A percentile compares a stretch with the other conserved stretches of the same genome.
These are phyloP conservation scores for Hemerocallis citrina DNA, from an alignment of 106 monocot species.

Conservation along the genomic window DNA sequence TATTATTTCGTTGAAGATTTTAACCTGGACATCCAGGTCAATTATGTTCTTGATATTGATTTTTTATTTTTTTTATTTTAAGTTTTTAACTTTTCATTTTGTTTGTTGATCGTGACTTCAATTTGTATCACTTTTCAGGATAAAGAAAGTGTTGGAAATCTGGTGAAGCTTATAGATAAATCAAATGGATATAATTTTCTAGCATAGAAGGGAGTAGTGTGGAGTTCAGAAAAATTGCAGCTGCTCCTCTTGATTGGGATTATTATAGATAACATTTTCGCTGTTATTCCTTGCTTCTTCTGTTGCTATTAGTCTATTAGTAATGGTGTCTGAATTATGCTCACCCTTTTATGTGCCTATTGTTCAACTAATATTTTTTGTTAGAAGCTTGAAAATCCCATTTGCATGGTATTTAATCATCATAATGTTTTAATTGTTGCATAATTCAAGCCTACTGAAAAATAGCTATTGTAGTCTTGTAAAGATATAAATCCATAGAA, in stretches of 20 bases:
- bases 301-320: too few species aligned
- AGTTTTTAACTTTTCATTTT: neutral
- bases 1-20: conserved; percentile 84
- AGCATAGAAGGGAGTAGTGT: conserved; percentile 74
- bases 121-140: conserved; percentile 45
- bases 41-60: too few species aligned
- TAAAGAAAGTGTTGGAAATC: conserved; percentile 95
- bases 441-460: too few species aligned
- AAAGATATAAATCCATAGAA: too few species aligned
- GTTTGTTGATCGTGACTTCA: neutral
- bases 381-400: too few species aligned
- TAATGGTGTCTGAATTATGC: too few species aligned
- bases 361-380: too few species aligned
- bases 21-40: conserved; percentile 78
- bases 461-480: too few species aligned
- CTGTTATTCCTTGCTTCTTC: neutral
- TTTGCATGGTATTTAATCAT: too few species aligned
- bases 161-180: conserved; percentile 94
- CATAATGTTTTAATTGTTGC: too few species aligned
- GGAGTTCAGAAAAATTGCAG: conserved; percentile 94
- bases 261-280: conserved; percentile 95
- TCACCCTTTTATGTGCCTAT: too few species aligned
- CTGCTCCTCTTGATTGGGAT: conserved; percentile 89
- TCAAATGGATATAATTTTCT: conserved; percentile 90
- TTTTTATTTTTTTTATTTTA: neutral